Base-by-base conservation (phyloP, 805 yeast genomes). In the Isabelozyma pseudorhagii region DNA sequence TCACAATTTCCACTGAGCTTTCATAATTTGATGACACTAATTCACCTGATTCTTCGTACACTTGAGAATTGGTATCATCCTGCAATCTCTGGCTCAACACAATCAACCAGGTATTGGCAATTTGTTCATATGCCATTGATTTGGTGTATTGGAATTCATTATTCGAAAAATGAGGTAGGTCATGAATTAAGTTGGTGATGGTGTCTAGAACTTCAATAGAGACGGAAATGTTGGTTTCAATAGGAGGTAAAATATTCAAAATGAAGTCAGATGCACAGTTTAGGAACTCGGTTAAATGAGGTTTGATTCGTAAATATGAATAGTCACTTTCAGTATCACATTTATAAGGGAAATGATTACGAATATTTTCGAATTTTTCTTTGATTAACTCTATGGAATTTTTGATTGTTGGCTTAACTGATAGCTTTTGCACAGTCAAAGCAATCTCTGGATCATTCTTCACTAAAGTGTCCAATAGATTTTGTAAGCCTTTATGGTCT, bases 301-400 rank as follows among this genome's bases (percentile, higher is more conserved):
- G 80, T 59, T 87, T 83, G 38, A 90, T 87, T 49, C 96, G 75
- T 50, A 87, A 67, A 63, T 82, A 89, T 4, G 92, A 82, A 61
- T 89, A 89, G 64, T 89, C 96, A 44, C 87, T 81, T 38, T 79
- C 74, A 8, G 78, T 74, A 57, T 87, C 91, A 54, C 89, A 89
- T 55, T 84, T 84, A 64, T 87, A 89, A 1, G 97, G 97, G 54
- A 90, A 66, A 51, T 78, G 75, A 8, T 64, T 63, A 17, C 69
- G 57, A 27, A 88, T 79, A 4, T 60, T 61, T 17, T 74, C 62
- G 44, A 79, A 68, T 58, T 83, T 81, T 6, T 61, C 57, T 38
- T 69, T 63, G 46, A 90, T 70, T 40, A 81, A 71, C 9, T 67
- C 71, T 8, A 85, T 62, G 5, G 87, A 78, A 49, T 78, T 75